phyloP scores from a whole-genome alignment of 345 rosid species.

The Eucalyptus pumila region DNA sequence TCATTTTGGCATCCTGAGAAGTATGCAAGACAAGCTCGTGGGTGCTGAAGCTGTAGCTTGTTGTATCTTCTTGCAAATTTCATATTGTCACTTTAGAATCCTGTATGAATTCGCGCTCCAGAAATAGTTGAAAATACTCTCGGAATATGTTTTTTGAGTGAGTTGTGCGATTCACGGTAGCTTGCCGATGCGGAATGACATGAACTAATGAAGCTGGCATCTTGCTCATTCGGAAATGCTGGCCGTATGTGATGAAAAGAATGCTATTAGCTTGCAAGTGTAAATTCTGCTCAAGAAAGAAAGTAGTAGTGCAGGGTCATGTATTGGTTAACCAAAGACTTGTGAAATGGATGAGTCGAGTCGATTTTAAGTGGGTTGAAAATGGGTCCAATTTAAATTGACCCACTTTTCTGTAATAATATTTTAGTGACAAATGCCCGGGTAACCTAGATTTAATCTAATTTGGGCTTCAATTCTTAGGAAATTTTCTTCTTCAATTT shows the following conservation, averaged over 20 bases:
- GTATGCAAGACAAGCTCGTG: background rate
- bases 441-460: no score
- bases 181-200: background rate
- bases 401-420: background rate
- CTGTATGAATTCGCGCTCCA: fast-evolving
- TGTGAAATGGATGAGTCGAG: background rate
- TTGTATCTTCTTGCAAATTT: background rate
- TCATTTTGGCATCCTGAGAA: background rate
- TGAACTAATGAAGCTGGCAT: background rate
- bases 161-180: background rate
- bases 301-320: background rate
- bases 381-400: background rate
- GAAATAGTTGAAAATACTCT: background rate
- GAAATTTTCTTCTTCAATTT: background rate
- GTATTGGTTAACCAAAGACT: background rate
- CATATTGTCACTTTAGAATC: background rate
- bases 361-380: background rate
- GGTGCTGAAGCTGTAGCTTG: background rate
- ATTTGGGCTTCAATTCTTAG: background rate
- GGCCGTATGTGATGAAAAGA: background rate
- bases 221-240: background rate
- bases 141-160: background rate
- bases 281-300: background rate
- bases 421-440: background rate
- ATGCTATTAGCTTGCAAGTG: background rate